These are phyloP conservation scores for Cydonia oblonga DNA, from an alignment of 331 rosid genomes.

Conservation along the genomic window DNA sequence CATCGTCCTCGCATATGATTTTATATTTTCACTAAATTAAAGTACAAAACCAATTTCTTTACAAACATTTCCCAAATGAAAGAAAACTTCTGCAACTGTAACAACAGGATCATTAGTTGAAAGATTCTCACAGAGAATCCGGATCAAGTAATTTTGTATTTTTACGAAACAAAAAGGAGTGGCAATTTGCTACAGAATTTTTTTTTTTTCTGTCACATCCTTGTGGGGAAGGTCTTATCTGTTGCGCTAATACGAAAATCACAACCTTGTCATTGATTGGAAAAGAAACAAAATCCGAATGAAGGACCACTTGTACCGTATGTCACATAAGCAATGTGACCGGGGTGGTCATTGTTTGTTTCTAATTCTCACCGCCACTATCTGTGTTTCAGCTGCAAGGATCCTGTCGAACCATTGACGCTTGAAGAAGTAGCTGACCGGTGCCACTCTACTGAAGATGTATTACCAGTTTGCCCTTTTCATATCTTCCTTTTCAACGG, in stretches of 20 bases:
- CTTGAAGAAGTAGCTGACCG: slow-evolving; percentile 79
- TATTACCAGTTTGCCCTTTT: slow-evolving; percentile 9
- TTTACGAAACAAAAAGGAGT: background rate
- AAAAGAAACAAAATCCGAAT: background rate
- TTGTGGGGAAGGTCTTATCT: background rate
- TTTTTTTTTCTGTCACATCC: too few species aligned
- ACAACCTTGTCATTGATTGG: background rate
- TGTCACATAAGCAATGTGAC: background rate
- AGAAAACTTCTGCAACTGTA: background rate
- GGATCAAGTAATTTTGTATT: background rate
- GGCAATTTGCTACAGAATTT: background rate
- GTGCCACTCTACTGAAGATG: slow-evolving; percentile 74
- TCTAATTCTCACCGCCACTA: background rate
- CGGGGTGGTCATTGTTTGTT: background rate
- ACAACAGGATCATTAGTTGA: background rate
- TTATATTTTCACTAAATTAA: background rate
- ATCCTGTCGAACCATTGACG: slow-evolving; percentile 78
- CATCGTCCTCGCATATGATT: background rate
- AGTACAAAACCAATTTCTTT: too few species aligned
- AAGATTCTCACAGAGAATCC: background rate
- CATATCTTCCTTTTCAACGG: background rate
- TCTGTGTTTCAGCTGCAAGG: slow-evolving; percentile 61
- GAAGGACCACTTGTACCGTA: background rate
- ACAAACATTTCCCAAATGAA: background rate
- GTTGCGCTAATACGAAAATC: background rate